Base-by-base conservation (phyloP, 495 filamentous ascomycete species). In the Pseudoneurospora amorphoporcata region DNA sequence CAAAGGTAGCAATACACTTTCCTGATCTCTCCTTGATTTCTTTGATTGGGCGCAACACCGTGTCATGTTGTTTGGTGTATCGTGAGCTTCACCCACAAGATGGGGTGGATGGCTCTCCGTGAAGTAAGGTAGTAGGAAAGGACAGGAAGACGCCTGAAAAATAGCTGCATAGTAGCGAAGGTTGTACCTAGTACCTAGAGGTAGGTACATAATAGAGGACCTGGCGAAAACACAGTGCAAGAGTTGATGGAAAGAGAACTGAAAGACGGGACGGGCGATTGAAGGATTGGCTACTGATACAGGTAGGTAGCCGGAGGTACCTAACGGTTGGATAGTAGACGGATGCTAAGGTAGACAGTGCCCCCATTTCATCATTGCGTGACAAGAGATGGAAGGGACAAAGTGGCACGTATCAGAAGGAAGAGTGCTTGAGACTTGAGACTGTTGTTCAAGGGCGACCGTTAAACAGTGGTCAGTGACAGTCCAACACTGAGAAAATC, bases 321-420 rank as follows among this genome's bases (percentile, higher is more conserved):
- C 23, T 40, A 5, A 37, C 8, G 8, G 19, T 61, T 61, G 47
- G 41, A 65, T 38, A n/a, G 69, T 40, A n/a, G 19, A 69, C 68
- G 72, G 70, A 68, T 75, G 68, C 39, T 23, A n/a, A n/a, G n/a
- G n/a, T n/a, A 39, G 40, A 68, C 69, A 41, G 29, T 71, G 73
- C 73, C 73, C 69, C 69, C 74, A 75, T 73, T 74, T 76, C 74
- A 76, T 76, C 74, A 76, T 76, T 70, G 43, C 47, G 68, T 71
- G 72, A 68, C 74, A 75, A 35, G 39, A 23, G 23, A 23, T 23
- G 23, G 12, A 32, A 40, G 17, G 58, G 42, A 43, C 5, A 17
- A 43, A n/a, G n/a, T n/a, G n/a, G n/a, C n/a, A n/a, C n/a, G n/a
- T n/a, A n/a, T n/a, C n/a, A n/a, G n/a, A n/a, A n/a, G n/a, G n/a